Evolutionary conservation across 116 monocot species (phyloP).

Genomic region (Trichopus zeylanicus): DNA sequence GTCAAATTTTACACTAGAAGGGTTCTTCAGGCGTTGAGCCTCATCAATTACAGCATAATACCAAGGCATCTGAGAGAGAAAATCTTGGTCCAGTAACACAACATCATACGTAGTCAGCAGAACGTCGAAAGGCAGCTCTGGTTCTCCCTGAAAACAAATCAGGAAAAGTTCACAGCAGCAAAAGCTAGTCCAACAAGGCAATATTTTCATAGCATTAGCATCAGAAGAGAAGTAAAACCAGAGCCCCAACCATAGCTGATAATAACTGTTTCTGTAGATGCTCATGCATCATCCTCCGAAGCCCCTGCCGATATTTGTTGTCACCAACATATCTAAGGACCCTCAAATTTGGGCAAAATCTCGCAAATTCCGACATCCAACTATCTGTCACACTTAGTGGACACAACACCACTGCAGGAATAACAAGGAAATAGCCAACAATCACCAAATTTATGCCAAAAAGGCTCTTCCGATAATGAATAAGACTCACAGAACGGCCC

Average conservation of each 20-base stretch:
- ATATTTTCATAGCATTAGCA: too few relatives aligned
- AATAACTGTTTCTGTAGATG: conserved; percentile 33
- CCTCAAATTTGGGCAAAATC: conserved; percentile 62
- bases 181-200: not conserved
- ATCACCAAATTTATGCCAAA: not conserved
- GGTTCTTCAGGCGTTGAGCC: conserved; percentile 94
- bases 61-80: conserved; percentile 96
- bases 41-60: conserved; percentile 87
- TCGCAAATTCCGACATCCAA: conserved; percentile 74
- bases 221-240: too few relatives aligned
- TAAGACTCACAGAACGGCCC: conserved; percentile 73
- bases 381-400: conserved; percentile 87
- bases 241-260: conserved; percentile 42
- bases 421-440: conserved; percentile 1
- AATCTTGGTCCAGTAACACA: conserved; percentile 72
- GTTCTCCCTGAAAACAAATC: conserved; percentile 17
- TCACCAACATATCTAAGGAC: conserved; percentile 79
- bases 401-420: conserved; percentile 75
- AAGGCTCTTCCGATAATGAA: not conserved
- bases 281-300: conserved; percentile 50
- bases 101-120: conserved; percentile 91
- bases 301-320: conserved; percentile 39
- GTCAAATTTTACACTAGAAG: conserved; percentile 59
- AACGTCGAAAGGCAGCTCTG: conserved; percentile 67
- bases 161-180: not conserved